Evolutionary conservation across 768 basidiomycete genomes (phyloP), one percentile per base, ranked within the genome.

Genomic region (Boletus subcaerulescens): DNA sequence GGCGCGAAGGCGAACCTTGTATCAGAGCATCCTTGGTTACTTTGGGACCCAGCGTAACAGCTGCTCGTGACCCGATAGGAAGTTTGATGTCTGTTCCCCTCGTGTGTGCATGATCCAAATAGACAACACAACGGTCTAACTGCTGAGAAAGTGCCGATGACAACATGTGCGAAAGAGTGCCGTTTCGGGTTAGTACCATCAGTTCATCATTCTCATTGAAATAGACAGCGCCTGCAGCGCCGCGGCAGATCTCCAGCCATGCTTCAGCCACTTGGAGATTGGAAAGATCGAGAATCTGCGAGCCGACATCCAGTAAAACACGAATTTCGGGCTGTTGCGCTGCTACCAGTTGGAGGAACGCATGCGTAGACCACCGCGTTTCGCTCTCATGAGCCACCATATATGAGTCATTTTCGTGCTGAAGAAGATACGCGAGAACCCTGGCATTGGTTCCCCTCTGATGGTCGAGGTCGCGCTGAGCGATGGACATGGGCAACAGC

Each of bases 231-330:
- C 60, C 71, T 33, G 52, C 36, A 6, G 55, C 50, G 17, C 49
- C 45, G 2, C 38, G 26, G 26, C 48, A 47, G 32, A 60, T 53
- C 20, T 48, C 32, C 4, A 83, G 67, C 82, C 81, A 83, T 5
- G 56, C 48, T 18, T 51, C 35, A 3, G 70, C 77, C 6, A 83
- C 48, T 26, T 78, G 61, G 1, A 54, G 36, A 51, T 80, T 83
- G n/a, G 66, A 64, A 52, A 77, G 57, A 45, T 83, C 80, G 5
- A 83, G 69, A 53, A 83, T 76, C 57, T 83, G 82, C 0, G 81
- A 80, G 0, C 81, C 81, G 8, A 46, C 45, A 20, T 46, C 45
- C n/a, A 46, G 45, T 12, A 46, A 33, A 7, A 46, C 45, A 33
- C 18, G 18, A 46, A 47, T 47, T 15, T 36, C 20, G 14, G 46